Conservation (phyloP, 2,329 filamentous ascomycete species). For the Dendrostoma leiphaemia region DNA sequence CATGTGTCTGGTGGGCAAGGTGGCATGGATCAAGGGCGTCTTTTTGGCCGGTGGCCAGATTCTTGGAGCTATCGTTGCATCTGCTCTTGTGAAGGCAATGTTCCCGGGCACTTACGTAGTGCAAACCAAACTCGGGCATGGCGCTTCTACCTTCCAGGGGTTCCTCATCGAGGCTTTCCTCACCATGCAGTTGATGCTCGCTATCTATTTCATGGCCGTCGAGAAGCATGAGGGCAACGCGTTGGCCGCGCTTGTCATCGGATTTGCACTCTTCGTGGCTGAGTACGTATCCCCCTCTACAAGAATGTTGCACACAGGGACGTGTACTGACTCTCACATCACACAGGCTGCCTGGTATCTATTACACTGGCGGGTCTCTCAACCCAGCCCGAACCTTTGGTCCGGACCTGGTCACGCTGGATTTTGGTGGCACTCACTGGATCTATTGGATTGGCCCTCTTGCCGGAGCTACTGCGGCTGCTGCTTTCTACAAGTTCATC, state of each 20-base stretch:
- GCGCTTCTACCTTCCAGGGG: conserved; percentile 42
- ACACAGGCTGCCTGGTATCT: conserved; percentile 29
- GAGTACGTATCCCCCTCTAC: background rate
- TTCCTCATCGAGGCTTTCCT: conserved; percentile 54
- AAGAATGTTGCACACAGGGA: background rate
- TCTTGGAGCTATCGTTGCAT: conserved; percentile 35
- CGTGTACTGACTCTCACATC: background rate
- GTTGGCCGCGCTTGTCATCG: conserved; percentile 15
- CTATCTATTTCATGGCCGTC: conserved; percentile 56
- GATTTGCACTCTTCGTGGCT: conserved; percentile 6
- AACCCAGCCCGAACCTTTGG: conserved; percentile 49
- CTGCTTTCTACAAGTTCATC: conserved; percentile 42
- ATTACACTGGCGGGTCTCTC: conserved; percentile 45
- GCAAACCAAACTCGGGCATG: conserved; percentile 42
- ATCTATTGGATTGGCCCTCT: conserved; percentile 52
- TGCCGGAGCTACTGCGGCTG: conserved; percentile 32
- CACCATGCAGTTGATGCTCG: conserved; percentile 48
- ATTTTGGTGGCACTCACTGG: conserved; percentile 44
- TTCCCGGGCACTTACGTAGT: conserved; percentile 36
- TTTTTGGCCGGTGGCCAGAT: conserved; percentile 19
- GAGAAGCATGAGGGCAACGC: conserved; percentile 62
- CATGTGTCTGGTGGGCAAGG: conserved; percentile 42
- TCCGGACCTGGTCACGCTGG: conserved; percentile 38
- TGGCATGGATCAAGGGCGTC: conserved; percentile 40
- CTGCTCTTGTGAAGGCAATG: conserved; percentile 40